Evolutionary conservation across 768 basidiomycete genomes (phyloP).

Genomic region (Porphyrellus cyaneotinctus): DNA sequence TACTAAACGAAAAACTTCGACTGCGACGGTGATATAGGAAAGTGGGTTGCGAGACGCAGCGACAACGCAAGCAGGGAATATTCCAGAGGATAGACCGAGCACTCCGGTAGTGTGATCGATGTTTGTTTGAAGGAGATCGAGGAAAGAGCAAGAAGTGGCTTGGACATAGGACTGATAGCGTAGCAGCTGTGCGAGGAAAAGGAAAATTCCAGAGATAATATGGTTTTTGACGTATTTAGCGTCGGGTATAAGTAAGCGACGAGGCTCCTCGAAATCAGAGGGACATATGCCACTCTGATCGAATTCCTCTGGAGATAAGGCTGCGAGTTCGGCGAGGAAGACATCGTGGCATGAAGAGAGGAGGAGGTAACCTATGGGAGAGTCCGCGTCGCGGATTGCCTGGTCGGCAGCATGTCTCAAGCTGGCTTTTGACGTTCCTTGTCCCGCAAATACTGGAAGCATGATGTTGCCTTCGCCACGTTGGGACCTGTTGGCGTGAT

Average conservation of each 20-base stretch:
- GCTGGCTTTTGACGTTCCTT: constrained; percentile 41
- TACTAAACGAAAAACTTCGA: constrained; percentile 47
- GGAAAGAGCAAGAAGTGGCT: constrained; percentile 18
- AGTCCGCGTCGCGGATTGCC: constrained; percentile 40
- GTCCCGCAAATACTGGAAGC: constrained; percentile 56
- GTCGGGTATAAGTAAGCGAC: constrained; percentile 38
- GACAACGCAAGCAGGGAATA: constrained; percentile 50
- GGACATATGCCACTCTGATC: constrained; percentile 37
- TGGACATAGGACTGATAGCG: constrained; percentile 48
- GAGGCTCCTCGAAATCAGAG: constrained; percentile 40
- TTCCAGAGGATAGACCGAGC: constrained; percentile 55
- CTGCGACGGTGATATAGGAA: constrained; percentile 40
- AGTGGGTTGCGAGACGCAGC: constrained; percentile 39
- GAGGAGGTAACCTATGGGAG: constrained; percentile 40
- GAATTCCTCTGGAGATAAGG: constrained; percentile 38
- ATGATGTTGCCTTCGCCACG: constrained; percentile 8
- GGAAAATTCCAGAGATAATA: constrained; percentile 43
- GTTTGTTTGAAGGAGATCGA: constrained; percentile 34
- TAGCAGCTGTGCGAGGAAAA: constrained; percentile 50
- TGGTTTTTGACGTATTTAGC: constrained; percentile 42
- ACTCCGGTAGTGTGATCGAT: constrained; percentile 34
- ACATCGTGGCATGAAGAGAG: constrained; percentile 48
- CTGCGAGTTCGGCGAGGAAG: constrained; percentile 46
- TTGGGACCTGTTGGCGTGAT: not conserved
- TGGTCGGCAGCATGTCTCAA: constrained; percentile 33